Conservation (phyloP, 257 asterid species). For the Euphrasia confusa region DNA sequence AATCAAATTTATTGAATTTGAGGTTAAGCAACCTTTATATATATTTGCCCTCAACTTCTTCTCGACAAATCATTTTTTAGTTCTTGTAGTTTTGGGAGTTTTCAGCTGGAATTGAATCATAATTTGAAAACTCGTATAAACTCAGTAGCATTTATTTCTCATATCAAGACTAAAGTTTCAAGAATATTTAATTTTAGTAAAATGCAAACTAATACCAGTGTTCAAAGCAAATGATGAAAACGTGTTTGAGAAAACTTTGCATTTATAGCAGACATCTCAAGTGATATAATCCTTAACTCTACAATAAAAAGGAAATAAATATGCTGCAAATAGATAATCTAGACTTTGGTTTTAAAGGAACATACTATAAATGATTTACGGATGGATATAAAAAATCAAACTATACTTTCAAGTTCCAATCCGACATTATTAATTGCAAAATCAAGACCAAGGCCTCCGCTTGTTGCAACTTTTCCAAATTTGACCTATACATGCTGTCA, state of each 20-base stretch:
- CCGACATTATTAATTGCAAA: too few relatives aligned
- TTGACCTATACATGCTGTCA: too few relatives aligned
- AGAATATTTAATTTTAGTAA: not conserved
- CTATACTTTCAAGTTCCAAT: not conserved
- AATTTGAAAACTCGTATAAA: not conserved
- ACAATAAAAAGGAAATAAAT: not conserved
- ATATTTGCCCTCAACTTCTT: not conserved
- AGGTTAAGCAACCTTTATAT: not conserved
- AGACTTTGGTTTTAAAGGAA: not conserved
- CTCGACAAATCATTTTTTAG: not conserved
- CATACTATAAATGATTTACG: not conserved
- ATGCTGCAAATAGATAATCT: not conserved
- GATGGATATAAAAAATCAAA: not conserved
- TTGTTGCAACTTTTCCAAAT: too few relatives aligned
- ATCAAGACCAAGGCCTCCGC: too few relatives aligned
- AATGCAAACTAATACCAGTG: not conserved
- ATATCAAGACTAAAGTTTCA: not conserved
- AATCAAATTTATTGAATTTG: not conserved
- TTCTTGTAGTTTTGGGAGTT: not conserved
- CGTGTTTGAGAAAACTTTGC: not conserved
- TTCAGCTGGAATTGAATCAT: not conserved
- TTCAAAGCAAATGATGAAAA: not conserved
- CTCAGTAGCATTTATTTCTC: slow-evolving; percentile 2
- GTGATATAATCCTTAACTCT: too few relatives aligned
- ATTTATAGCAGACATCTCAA: not conserved